Base-by-base conservation (phyloP, 306 rosid genomes). In the Lotus japonicus region DNA sequence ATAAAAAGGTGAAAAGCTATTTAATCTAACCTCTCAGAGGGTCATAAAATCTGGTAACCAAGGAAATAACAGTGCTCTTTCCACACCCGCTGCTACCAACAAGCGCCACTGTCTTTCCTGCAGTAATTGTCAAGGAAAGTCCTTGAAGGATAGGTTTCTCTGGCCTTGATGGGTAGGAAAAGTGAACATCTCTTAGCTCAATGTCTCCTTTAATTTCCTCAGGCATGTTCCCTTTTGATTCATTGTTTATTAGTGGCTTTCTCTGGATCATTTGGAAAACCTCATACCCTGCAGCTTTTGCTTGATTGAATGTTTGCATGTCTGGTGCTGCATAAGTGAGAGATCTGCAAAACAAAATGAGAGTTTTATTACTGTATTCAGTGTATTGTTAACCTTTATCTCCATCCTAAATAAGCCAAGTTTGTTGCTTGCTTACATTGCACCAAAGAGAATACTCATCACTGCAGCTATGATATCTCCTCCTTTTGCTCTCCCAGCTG, bases 41-140 rank as follows among this genome's bases (percentile, higher is more conserved):
- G 36, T 92, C 95, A 71, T 92, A 92, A 74, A 92, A 92, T 83
- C 96, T 85, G 43, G 83, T 58, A 26, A 87, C 86, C 1, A 92
- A 73, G 36, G 98, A 89, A 75, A 89, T 87, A 38, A 85, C 81
- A n/a, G 97, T 92, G 74, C 96, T 92, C 79, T 92, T 92, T 77
- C 97, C 97, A 50, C 97, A 92, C n/a, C 97, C 97, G 28, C 97
- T 92, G 70, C 88, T 75, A 38, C 97, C 97, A 13, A 92, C 97
- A 39, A 92, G 77, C 68, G 97, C 96, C 15, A 84, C 65, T 11
- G 95, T 84, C 75, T 84, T 83, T 75, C 95, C 96, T 35, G 92
- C 86, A 39, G 96, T 84, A 67, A 92, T 92, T 21, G 91, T 80
- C 79, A 92, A 48, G 5, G 92, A 82, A 54, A 92, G 83, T 43